Conservation (phyloP, 108 stramenopile species). For the Fragilaria crotonensis region DNA sequence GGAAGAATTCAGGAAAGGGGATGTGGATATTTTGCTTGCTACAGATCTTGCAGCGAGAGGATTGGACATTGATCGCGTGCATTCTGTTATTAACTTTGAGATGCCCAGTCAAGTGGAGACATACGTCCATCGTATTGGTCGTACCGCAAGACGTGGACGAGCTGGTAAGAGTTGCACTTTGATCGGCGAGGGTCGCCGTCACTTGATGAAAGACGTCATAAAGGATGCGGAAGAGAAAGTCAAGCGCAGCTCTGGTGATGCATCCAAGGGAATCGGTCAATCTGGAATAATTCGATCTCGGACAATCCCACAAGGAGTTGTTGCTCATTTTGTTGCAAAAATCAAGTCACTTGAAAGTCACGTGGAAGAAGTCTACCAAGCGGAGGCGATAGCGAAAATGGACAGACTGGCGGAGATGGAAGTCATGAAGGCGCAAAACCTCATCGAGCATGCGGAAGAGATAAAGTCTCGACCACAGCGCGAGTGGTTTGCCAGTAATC, state of each 20-base stretch:
- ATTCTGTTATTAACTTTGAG: slow-evolving; percentile 95
- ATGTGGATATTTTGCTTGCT: slow-evolving; percentile 87
- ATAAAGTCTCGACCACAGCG: slow-evolving; percentile 66
- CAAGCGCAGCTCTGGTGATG: slow-evolving; percentile 9
- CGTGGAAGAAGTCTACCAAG: slow-evolving; percentile 71
- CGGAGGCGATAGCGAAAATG: slow-evolving; percentile 80
- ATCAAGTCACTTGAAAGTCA: slow-evolving; percentile 71
- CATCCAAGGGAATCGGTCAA: not conserved
- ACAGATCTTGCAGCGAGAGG: slow-evolving; percentile 98
- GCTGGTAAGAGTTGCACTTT: slow-evolving; percentile 90
- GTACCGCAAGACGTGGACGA: slow-evolving; percentile 95
- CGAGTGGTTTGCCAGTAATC: slow-evolving; percentile 78
- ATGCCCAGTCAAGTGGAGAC: slow-evolving; percentile 92
- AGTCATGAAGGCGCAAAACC: slow-evolving; percentile 65
- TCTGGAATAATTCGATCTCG: slow-evolving; percentile 68
- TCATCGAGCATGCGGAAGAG: slow-evolving; percentile 71
- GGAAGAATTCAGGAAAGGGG: slow-evolving; percentile 82
- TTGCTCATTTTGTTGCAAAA: slow-evolving; percentile 79
- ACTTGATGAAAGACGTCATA: slow-evolving; percentile 86
- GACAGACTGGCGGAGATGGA: slow-evolving; percentile 88
- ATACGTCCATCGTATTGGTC: slow-evolving; percentile 96
- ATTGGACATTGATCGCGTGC: slow-evolving; percentile 84
- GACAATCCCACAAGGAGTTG: slow-evolving; percentile 69
- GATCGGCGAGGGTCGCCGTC: slow-evolving; percentile 85
- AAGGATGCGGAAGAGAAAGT: slow-evolving; percentile 74